Conservation (phyloP, 495 filamentous ascomycete genomes). For the Apodospora peruviana region DNA sequence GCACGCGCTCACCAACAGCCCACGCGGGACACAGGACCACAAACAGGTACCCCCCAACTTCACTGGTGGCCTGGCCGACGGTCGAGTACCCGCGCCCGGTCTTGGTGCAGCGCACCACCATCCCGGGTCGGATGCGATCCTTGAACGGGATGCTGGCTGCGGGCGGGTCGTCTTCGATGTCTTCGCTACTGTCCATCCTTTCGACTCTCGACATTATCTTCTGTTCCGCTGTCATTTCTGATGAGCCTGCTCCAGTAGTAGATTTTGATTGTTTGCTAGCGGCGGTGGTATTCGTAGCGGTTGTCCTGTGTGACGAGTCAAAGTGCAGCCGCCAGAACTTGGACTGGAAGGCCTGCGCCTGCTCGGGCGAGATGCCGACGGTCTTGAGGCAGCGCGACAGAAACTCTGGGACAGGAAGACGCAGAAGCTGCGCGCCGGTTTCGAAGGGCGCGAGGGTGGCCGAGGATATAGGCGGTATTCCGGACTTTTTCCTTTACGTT, state of each 20-base stretch:
- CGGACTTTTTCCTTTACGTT: slow-evolving; percentile 8
- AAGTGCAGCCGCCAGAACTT: slow-evolving; percentile 31
- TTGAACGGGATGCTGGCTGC: slow-evolving; percentile 16
- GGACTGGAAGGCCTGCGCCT: slow-evolving; percentile 25
- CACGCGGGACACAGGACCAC: slow-evolving; percentile 13
- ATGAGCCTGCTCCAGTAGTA: not conserved
- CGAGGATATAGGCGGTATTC: slow-evolving; percentile 9
- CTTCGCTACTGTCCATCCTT: slow-evolving; percentile 8
- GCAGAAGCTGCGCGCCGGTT: slow-evolving; percentile 18
- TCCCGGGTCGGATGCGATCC: slow-evolving; percentile 28
- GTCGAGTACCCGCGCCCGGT: not conserved
- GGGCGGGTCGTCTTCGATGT: slow-evolving; percentile 7
- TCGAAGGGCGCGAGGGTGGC: slow-evolving; percentile 16
- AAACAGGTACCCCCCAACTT: slow-evolving; percentile 1
- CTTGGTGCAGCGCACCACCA: slow-evolving; percentile 19
- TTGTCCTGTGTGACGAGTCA: slow-evolving; percentile 17
- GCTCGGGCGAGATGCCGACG: slow-evolving; percentile 13
- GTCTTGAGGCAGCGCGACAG: slow-evolving; percentile 18
- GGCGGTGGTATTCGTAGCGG: not conserved
- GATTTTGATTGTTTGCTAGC: not conserved
- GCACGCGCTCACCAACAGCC: slow-evolving; percentile 11
- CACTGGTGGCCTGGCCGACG: not conserved
- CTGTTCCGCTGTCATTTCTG: not conserved
- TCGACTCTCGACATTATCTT: not conserved
- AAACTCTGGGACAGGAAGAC: slow-evolving; percentile 16